These are phyloP conservation scores for Epichloe uncinata DNA, from an alignment of 2,329 filamentous ascomycete species.

Conservation along the genomic window DNA sequence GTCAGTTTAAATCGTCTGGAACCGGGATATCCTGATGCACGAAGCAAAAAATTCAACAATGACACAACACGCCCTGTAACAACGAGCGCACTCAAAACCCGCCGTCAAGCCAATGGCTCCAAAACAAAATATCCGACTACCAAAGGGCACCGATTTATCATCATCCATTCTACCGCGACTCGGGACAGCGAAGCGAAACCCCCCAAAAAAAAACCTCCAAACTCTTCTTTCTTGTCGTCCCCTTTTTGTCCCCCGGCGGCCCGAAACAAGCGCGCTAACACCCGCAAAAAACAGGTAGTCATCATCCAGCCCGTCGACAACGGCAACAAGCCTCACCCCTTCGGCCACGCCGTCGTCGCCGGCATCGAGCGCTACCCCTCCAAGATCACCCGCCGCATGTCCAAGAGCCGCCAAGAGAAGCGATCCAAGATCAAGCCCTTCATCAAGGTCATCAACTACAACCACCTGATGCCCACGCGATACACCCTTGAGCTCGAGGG, in stretches of 20 bases:
- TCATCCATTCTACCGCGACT: not conserved
- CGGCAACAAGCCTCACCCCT: constrained; percentile 97
- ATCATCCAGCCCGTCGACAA: constrained; percentile 98
- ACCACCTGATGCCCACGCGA: constrained; percentile 99
- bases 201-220: constrained; percentile 1
- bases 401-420: constrained; percentile 90
- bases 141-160: not conserved
- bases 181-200: not conserved
- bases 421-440: constrained; percentile 99
- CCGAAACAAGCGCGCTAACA: constrained; percentile 12
- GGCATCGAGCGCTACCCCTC: constrained; percentile 93
- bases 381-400: constrained; percentile 97
- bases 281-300: constrained; percentile 58
- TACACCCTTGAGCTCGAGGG: constrained; percentile 99
- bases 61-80: too few relatives aligned
- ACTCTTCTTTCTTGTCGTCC: not conserved
- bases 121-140: too few relatives aligned
- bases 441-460: constrained; percentile 99
- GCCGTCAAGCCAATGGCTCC: too few relatives aligned
- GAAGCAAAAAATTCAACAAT: not conserved
- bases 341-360: constrained; percentile 96
- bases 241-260: too few relatives aligned
- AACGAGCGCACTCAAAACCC: too few relatives aligned
- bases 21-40: not conserved
- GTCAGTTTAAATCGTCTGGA: not conserved